Percentiles rank a stretch among this genome's conserved stretches.
Evolutionary conservation across 2,329 filamentous ascomycete species (phyloP).

Genomic region (Venturia nashicola): DNA sequence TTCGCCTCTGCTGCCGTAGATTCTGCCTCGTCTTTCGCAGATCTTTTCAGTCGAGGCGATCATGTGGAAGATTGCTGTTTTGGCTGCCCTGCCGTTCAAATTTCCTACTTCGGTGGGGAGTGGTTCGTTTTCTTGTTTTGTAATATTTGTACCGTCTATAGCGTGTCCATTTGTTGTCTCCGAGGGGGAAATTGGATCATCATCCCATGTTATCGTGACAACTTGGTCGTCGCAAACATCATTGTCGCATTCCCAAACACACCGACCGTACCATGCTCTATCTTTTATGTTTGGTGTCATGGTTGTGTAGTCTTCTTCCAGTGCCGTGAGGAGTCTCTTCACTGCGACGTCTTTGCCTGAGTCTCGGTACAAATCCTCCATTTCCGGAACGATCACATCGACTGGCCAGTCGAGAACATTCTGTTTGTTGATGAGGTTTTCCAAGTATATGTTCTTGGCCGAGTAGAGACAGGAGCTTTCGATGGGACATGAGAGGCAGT

Average conservation of each 20-base stretch:
- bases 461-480: slow-evolving; percentile 74
- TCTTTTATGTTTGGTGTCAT: slow-evolving; percentile 39
- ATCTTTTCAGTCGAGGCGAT: slow-evolving; percentile 78
- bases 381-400: slow-evolving; percentile 77
- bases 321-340: slow-evolving; percentile 33
- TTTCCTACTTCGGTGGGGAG: slow-evolving; percentile 4
- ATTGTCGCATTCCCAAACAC: slow-evolving; percentile 88
- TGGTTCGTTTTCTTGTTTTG: slow-evolving; percentile 8
- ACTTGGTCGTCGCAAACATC: slow-evolving; percentile 88
- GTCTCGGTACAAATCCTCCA: slow-evolving; percentile 56
- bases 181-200: slow-evolving; percentile 38
- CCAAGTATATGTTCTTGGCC: slow-evolving; percentile 69
- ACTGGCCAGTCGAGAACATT: slow-evolving; percentile 71
- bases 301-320: slow-evolving; percentile 45
- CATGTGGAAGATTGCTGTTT: slow-evolving; percentile 89
- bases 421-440: slow-evolving; percentile 46
- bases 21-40: slow-evolving; percentile 70
- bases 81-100: slow-evolving; percentile 45
- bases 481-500: slow-evolving; percentile 70
- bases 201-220: slow-evolving; percentile 80
- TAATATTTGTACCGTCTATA: background rate
- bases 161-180: slow-evolving; percentile 8
- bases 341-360: slow-evolving; percentile 38
- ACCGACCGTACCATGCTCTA: slow-evolving; percentile 70
- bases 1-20: slow-evolving; percentile 81